Base-by-base conservation (phyloP, 164 flowering plant species). In the Brasenia schreberi region DNA sequence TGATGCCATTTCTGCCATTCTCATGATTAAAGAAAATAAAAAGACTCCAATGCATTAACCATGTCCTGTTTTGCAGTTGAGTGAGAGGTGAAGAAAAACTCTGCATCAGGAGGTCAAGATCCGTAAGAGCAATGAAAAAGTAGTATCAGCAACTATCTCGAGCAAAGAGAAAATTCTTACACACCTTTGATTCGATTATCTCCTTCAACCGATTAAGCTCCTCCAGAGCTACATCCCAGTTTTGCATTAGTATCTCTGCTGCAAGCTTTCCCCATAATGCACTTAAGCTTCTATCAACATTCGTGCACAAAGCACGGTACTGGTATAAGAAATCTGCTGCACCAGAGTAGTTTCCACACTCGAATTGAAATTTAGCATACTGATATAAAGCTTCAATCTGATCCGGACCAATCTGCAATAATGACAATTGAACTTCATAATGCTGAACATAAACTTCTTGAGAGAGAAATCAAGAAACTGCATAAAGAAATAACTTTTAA, bases 21-120 rank as follows among this genome's bases (percentile, higher is more conserved):
- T 94, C 98, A 73, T 94, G 86, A 79, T 94, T 94, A 82, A 94
- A 94, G 75, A 90, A 94, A 69, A 94, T 91, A 83, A 87, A 94
- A 19, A 94, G 88, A 74, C 98, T 86, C 98, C 98, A 94, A 72
- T 94, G 97, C 98, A 94, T 94, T 18, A 94, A 74, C 98, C 98
- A 94, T 62, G 91, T 80, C 72, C 98, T 84, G 72, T 79, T 82
- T 67, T 94, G 98, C 71, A 94, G 86, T 76, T 85, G 96, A 76
- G 72, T 90, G 75, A 94, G 70, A 0, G 98, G 93, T 14, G 97
- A 85, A 0, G 87, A 33, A 53, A 85, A 93, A 71, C 74, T 89
- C 98, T 93, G 89, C 83, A 83, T 43, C 42, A 78, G 4, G 70
- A 68, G 18, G 65, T 49, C 58, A 60, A 43, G 16, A 60, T 5